Evolutionary conservation across 2,329 filamentous ascomycete species (phyloP).

Genomic region (Xylariaceae sp.): DNA sequence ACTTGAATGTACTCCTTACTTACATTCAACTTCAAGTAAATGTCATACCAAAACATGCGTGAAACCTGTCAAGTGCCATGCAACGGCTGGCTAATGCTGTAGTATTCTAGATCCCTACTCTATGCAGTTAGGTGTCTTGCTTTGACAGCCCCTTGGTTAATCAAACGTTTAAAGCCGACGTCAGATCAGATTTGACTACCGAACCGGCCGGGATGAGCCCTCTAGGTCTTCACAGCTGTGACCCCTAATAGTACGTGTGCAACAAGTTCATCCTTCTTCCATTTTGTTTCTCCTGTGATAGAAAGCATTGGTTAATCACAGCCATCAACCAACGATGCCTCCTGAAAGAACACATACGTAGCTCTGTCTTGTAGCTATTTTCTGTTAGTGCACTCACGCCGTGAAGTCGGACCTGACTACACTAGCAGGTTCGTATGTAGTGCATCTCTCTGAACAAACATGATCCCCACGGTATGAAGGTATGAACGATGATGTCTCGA

Average conservation of each 20-base stretch:
- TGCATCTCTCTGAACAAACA: not conserved
- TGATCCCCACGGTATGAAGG: not conserved
- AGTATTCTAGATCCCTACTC: not conserved
- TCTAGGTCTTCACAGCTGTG: not conserved
- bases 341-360: not conserved
- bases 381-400: not conserved
- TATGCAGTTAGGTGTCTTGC: not conserved
- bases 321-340: not conserved
- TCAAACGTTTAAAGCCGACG: not conserved
- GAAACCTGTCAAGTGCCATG: not conserved
- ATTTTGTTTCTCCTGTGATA: not conserved
- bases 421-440: not conserved
- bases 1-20: too few species aligned
- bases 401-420: not conserved
- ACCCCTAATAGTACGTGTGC: not conserved
- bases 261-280: not conserved
- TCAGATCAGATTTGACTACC: not conserved
- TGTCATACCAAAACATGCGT: not conserved
- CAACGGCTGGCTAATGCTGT: not conserved
- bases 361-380: not conserved
- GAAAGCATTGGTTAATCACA: not conserved
- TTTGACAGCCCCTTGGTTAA: not conserved
- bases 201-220: not conserved
- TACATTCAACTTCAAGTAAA: not conserved
- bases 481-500: not conserved